Evolutionary conservation across 2,329 filamentous ascomycete genomes (phyloP), one percentile per base, ranked within the genome.

Genomic region (Fusarium dimerum): DNA sequence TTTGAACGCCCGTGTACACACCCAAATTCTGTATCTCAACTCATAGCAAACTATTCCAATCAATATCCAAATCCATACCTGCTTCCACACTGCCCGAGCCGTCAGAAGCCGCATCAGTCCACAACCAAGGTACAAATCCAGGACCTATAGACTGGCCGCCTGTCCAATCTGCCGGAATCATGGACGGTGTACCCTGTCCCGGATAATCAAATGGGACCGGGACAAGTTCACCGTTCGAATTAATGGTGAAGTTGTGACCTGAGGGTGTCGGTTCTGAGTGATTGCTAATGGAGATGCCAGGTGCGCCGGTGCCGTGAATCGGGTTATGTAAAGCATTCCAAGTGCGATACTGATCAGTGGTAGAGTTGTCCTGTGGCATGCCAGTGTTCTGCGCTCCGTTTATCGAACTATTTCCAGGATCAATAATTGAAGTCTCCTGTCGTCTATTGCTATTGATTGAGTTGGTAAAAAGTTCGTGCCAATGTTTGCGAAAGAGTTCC

Each of bases 21-120:
- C n/a, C n/a, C n/a, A n/a, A n/a, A n/a, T n/a, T n/a, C n/a, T n/a
- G n/a, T n/a, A n/a, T n/a, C n/a, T n/a, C n/a, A 32, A 12, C 30
- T 36, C 32, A 36, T 9, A 73, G 52, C 70, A 70, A 72, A 26
- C 57, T 57, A 34, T 68, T 62, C 71, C 70, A 73, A 43, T 73
- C 60, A 9, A 72, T 52, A 2, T 64, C 62, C 1, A 69, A 47
- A 18, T 69, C 63, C 48, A 69, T 57, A 39, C 67, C 61, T 1
- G 65, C 51, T 48, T 66, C 55, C 5, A 65, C 40, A 18, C 62
- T 54, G 4, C 50, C 57, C 45, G 70, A 68, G 7, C 52, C 41
- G 1, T 55, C 52, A 0, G 64, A 56, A 4, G 71, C 67, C 7
- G 53, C 42, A 44, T 68, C 66, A 8, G 63, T 62, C 69, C 70